Base-by-base conservation (phyloP, 148 eudicot species). In the Vaccinium vitisidaea region DNA sequence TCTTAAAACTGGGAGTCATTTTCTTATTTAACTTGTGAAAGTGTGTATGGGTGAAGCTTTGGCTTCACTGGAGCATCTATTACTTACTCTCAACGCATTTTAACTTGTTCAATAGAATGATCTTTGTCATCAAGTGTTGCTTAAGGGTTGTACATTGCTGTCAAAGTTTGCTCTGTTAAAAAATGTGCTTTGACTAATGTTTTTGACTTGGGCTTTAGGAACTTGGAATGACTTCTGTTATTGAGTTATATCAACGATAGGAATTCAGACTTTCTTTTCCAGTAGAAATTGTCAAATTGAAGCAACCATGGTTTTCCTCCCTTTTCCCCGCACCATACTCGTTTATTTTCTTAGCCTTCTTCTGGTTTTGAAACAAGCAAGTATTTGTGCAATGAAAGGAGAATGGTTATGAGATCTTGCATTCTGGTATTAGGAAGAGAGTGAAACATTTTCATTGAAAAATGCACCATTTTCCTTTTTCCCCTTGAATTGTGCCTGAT, bases 31-130 rank as follows among this genome's bases (percentile, higher is more conserved):
- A 21, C 14, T 8, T 27, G 30, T 43, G 2, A 65, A 63, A 10
- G 77, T 50, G 32, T 30, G 48, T 32, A 50, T 77, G 16, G 61
- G 36, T 16, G 55, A 54, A 79, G 30, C 25, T 54, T 54, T 53
- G 63, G 54, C 81, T 27, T 77, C 27, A 32, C 56, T 3, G 81
- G 36, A 54, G n/a, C 63, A 78, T 78, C 63, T 78, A 53, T 14
- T 78, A 52, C 19, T 2, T 78, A 8, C 23, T 78, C 7, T 78
- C 43, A 1, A 15, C 2, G 48, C 30, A n/a, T 67, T 67, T 82
- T 27, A 27, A 82, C 23, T 25, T 67, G 36, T 4, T 46, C 74
- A 23, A 15, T 63, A 65, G 74, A 53, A 81, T 46, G 75, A 13
- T 13, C 16, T 39, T 54, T 13, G 58, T 63, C 75, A 65, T 46